Conservation (phyloP, 768 basidiomycete genomes). For the Mycena galericulata region DNA sequence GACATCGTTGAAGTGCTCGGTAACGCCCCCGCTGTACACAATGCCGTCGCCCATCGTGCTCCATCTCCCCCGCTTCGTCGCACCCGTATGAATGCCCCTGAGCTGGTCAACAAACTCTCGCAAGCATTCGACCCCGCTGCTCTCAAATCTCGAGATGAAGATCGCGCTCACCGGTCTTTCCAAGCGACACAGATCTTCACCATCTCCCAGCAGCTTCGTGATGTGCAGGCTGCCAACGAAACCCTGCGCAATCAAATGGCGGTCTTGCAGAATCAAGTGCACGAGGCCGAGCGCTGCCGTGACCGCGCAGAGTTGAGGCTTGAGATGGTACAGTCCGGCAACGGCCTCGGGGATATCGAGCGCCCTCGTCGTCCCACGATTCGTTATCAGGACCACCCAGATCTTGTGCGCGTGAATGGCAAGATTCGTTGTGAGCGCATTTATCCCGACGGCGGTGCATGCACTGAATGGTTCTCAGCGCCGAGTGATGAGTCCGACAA, state of each 20-base stretch:
- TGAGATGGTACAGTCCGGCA: neutral
- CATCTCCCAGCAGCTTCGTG: neutral
- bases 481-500: no score
- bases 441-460: no score
- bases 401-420: no score
- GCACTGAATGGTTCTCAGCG: no score
- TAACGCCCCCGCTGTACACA: neutral
- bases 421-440: no score
- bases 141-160: neutral
- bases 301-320: neutral
- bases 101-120: neutral
- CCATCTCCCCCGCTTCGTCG: neutral
- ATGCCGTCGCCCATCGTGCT: neutral
- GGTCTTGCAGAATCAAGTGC: neutral
- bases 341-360: no score
- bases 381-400: no score
- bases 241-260: neutral
- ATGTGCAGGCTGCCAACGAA: neutral
- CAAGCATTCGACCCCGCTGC: neutral
- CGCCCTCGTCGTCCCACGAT: no score
- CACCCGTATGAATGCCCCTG: neutral
- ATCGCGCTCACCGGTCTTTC: neutral
- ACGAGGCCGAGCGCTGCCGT: neutral
- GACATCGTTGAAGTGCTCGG: neutral
- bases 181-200: neutral